Evolutionary conservation across 108 stramenopile genomes (phyloP).

Genomic region (Bacterosira constricta): DNA sequence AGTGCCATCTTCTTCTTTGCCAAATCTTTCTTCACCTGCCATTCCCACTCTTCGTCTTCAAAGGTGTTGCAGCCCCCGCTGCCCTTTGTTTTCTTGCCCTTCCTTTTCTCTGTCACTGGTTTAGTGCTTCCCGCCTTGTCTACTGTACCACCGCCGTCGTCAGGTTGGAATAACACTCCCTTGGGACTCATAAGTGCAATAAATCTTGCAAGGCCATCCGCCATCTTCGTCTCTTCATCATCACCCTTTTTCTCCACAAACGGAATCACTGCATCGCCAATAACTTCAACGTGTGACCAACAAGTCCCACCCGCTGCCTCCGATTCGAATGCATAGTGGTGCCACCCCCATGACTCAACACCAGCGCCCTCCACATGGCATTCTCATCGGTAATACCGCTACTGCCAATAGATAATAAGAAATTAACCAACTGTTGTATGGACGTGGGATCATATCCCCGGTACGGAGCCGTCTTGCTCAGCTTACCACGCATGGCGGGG

Average conservation of each 20-base stretch:
- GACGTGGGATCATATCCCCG: conserved; percentile 46
- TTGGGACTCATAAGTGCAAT: conserved; percentile 34
- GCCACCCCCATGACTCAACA: conserved; percentile 74
- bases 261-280: conserved; percentile 35
- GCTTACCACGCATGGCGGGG: conserved; percentile 35
- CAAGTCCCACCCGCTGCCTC: conserved; percentile 35
- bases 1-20: conserved; percentile 61
- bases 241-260: conserved; percentile 20
- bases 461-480: conserved; percentile 38
- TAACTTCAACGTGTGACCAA: conserved; percentile 18
- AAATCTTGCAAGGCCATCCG: conserved; percentile 36
- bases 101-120: conserved; percentile 30
- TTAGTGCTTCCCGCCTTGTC: neutral
- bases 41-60: conserved; percentile 91
- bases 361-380: conserved; percentile 47
- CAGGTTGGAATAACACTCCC: conserved; percentile 35
- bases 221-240: conserved; percentile 3
- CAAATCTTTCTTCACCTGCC: conserved; percentile 83
- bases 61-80: conserved; percentile 45
- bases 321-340: conserved; percentile 28
- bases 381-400: conserved; percentile 11
- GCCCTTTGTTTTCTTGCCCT: conserved; percentile 55
- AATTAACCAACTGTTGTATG: conserved; percentile 51
- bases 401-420: conserved; percentile 46
- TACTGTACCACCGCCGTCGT: conserved; percentile 1